Percentiles rank a stretch among this genome's conserved stretches.
Conservation (phyloP, 129 eudicot species). For the Lonicera japonica region DNA sequence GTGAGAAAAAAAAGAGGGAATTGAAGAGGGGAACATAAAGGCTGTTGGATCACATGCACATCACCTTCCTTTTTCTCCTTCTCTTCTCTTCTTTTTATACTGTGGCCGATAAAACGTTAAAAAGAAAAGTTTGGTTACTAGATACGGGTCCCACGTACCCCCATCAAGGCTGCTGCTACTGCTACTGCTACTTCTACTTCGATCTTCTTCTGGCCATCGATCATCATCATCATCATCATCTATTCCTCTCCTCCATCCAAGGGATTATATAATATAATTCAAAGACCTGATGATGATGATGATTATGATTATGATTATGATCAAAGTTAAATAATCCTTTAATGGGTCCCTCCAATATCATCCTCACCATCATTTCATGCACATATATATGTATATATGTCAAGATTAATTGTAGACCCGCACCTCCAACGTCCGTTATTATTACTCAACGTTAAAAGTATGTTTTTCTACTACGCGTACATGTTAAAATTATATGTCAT, state of each 20-base stretch:
- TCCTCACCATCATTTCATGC: constrained; percentile 52
- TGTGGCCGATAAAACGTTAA: constrained; percentile 38
- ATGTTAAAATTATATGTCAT: no score
- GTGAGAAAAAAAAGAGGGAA: no score
- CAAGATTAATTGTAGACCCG: constrained; percentile 25
- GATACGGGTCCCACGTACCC: constrained; percentile 22
- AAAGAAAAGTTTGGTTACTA: constrained; percentile 28
- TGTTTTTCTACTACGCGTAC: no score
- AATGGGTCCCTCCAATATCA: constrained; percentile 36
- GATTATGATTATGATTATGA: not conserved
- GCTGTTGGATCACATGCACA: constrained; percentile 77
- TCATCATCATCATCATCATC: no score
- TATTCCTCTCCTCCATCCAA: constrained; percentile 48
- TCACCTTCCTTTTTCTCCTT: constrained; percentile 53
- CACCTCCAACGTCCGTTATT: constrained; percentile 25
- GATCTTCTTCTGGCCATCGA: no score
- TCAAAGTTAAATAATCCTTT: constrained; percentile 4
- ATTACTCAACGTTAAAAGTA: no score
- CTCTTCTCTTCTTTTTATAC: constrained; percentile 56
- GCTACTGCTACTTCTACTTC: constrained; percentile 19
- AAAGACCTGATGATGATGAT: no score
- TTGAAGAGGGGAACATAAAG: constrained; percentile 76
- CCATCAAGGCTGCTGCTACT: constrained; percentile 37
- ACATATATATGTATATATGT: constrained; percentile 8
- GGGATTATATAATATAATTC: constrained; percentile 43